Conservation (phyloP, 2,329 filamentous ascomycete species). For the Rhynchosporium graminicola region DNA sequence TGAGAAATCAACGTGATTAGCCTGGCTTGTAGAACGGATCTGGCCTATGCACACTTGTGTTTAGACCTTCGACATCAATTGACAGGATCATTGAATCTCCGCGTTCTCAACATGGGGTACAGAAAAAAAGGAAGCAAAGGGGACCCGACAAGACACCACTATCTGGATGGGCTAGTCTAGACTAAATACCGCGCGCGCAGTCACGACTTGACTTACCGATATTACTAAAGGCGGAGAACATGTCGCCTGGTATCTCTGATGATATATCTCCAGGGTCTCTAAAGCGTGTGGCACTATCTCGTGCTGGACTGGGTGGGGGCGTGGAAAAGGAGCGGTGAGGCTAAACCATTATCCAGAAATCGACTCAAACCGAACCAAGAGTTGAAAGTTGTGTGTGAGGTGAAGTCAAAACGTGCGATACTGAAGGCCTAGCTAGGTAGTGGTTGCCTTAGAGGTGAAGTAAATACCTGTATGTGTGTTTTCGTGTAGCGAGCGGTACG, state of each 20-base stretch:
- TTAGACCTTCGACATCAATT: background rate
- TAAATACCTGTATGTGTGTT: background rate
- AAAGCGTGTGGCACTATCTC: background rate
- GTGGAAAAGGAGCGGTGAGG: slow-evolving; percentile 8
- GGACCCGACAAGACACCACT: background rate
- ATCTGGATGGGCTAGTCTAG: background rate
- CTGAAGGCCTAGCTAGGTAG: background rate
- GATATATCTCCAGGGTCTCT: background rate
- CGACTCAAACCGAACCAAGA: background rate
- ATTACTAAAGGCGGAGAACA: slow-evolving; percentile 14
- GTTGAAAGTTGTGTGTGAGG: slow-evolving; percentile 4
- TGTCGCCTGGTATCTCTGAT: background rate
- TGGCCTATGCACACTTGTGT: slow-evolving; percentile 10
- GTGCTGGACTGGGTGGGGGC: background rate
- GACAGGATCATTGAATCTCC: background rate
- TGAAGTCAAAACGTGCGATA: slow-evolving; percentile 3
- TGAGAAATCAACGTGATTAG: slow-evolving; percentile 1
- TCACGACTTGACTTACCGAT: slow-evolving; percentile 5
- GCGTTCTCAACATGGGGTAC: background rate
- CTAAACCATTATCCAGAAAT: slow-evolving; percentile 7
- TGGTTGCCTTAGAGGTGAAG: background rate
- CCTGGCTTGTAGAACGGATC: background rate
- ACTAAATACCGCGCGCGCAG: background rate
- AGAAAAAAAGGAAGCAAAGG: background rate
- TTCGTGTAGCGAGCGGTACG: background rate